These are phyloP conservation scores for Anisodus acutangulus DNA, from an alignment of 257 asterid species.

Conservation along the genomic window DNA sequence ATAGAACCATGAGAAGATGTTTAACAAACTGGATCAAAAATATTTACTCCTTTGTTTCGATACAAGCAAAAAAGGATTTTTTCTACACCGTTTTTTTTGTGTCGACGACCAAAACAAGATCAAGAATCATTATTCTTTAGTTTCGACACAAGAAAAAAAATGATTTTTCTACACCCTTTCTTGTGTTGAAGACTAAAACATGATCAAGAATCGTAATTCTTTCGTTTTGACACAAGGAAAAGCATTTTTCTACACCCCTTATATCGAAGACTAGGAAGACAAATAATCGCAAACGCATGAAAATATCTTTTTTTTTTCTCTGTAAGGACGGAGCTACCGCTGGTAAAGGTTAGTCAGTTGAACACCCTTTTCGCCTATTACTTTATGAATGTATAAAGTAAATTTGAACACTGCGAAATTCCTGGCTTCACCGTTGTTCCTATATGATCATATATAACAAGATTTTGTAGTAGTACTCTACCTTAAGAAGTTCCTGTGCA, in stretches of 20 bases:
- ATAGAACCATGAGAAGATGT: background rate
- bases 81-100: background rate
- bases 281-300: background rate
- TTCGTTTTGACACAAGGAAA: no score
- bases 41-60: background rate
- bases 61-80: background rate
- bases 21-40: background rate
- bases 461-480: background rate
- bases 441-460: background rate
- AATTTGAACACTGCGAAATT: background rate
- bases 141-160: no score
- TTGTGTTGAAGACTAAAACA: no score
- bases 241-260: background rate
- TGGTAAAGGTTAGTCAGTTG: background rate
- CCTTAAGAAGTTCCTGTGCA: background rate
- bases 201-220: no score
- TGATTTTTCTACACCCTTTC: no score
- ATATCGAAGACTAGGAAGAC: background rate
- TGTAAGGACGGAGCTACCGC: background rate
- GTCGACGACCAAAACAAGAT: no score
- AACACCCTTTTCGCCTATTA: background rate
- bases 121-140: no score
- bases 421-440: background rate
- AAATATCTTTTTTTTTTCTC: background rate
- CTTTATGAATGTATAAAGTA: background rate